These are phyloP conservation scores for Aspergillus calidoustus DNA, from an alignment of 2,329 filamentous ascomycete genomes.

Conservation along the genomic window DNA sequence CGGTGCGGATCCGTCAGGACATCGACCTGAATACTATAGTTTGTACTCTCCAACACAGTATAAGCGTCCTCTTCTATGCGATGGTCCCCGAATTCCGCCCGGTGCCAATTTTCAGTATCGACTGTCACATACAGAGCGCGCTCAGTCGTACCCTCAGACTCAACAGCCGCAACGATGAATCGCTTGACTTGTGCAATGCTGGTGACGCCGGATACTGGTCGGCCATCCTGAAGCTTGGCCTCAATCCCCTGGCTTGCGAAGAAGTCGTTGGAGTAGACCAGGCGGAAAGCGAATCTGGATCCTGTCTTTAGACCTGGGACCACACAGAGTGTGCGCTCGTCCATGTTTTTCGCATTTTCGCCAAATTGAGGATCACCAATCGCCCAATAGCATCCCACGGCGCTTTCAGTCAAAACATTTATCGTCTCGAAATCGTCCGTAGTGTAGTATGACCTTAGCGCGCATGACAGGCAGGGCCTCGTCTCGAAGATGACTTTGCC, in stretches of 20 bases:
- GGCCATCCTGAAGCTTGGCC: constrained; percentile 73
- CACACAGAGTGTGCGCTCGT: constrained; percentile 78
- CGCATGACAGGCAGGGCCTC: constrained; percentile 69
- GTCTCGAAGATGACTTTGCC: constrained; percentile 86
- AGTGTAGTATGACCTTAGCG: constrained; percentile 73
- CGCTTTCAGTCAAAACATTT: constrained; percentile 68
- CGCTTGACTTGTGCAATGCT: constrained; percentile 84
- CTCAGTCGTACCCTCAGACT: constrained; percentile 80
- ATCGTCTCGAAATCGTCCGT: constrained; percentile 78
- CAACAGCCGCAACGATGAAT: constrained; percentile 81
- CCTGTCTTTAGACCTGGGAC: constrained; percentile 73
- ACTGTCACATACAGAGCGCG: constrained; percentile 89
- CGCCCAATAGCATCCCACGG: constrained; percentile 85
- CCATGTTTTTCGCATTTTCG: constrained; percentile 61
- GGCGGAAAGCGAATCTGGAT: constrained; percentile 73
- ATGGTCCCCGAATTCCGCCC: constrained; percentile 86
- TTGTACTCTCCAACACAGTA: constrained; percentile 92
- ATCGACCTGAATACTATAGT: constrained; percentile 97
- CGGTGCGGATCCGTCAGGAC: constrained; percentile 71
- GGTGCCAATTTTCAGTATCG: constrained; percentile 85
- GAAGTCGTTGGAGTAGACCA: constrained; percentile 82
- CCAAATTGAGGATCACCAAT: constrained; percentile 73
- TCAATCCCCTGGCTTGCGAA: constrained; percentile 70
- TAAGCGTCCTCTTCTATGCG: constrained; percentile 84
- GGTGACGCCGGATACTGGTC: constrained; percentile 77